These are phyloP conservation scores for Metahyphopichia silvanorum DNA, from an alignment of 805 yeast genomes.

Conservation along the genomic window DNA sequence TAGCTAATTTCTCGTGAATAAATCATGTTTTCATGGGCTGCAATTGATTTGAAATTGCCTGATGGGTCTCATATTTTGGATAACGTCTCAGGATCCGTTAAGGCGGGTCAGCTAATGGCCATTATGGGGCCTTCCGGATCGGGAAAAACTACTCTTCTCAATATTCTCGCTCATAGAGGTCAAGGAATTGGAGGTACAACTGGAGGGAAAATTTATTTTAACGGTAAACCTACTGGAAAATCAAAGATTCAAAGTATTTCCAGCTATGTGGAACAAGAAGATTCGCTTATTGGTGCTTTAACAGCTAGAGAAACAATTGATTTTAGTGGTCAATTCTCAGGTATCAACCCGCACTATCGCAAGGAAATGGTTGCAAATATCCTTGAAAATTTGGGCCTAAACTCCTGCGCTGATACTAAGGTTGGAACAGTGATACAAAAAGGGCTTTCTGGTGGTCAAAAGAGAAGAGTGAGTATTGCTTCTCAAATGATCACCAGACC, in stretches of 20 bases:
- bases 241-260: constrained; percentile 6
- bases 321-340: constrained; percentile 15
- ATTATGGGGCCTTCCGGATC: constrained; percentile 67
- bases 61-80: background rate
- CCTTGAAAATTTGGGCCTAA: constrained; percentile 11
- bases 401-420: constrained; percentile 10
- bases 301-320: constrained; percentile 17
- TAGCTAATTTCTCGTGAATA: no score
- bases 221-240: background rate
- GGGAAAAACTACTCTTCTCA: constrained; percentile 56
- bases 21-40: background rate
- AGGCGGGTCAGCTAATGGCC: constrained; percentile 57
- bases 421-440: constrained; percentile 19
- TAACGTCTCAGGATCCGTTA: constrained; percentile 25
- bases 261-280: constrained; percentile 20
- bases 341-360: constrained; percentile 9
- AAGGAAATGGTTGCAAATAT: constrained; percentile 9
- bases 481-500: constrained; percentile 16
- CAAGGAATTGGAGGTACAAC: constrained; percentile 17
- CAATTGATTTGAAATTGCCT: background rate
- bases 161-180: constrained; percentile 51
- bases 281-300: constrained; percentile 16
- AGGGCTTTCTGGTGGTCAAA: constrained; percentile 21
- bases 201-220: background rate
- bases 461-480: constrained; percentile 19